phyloP scores from a whole-genome alignment of 2,329 filamentous ascomycete species.

The Sarocladiaceae sp. region DNA sequence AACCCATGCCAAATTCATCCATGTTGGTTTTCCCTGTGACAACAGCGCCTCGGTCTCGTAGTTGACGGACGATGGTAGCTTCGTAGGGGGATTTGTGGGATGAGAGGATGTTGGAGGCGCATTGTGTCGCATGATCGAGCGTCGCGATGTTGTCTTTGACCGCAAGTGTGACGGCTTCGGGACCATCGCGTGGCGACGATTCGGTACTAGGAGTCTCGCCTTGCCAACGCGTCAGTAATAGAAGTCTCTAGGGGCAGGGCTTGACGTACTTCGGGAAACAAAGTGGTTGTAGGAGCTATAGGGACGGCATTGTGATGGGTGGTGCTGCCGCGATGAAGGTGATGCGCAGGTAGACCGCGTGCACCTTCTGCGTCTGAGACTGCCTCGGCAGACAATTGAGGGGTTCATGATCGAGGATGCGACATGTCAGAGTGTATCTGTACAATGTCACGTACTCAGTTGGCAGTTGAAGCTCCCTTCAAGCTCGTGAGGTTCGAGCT shows the following conservation, averaged over 20 bases:
- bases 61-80: conserved; percentile 68
- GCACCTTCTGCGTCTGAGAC: not conserved
- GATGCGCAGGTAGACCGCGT: not conserved
- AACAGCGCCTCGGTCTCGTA: conserved; percentile 56
- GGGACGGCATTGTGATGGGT: not conserved
- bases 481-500: too few relatives aligned
- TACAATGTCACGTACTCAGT: not conserved
- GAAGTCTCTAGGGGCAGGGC: not conserved
- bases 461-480: not conserved
- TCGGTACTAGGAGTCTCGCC: not conserved
- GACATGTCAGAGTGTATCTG: not conserved
- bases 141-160: conserved; percentile 77
- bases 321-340: not conserved
- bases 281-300: conserved; percentile 5
- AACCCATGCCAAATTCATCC: conserved; percentile 96
- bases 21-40: conserved; percentile 81
- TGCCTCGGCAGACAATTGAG: not conserved
- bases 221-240: not conserved
- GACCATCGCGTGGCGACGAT: not conserved
- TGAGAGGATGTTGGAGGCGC: conserved; percentile 69
- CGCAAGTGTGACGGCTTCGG: conserved; percentile 43
- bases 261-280: not conserved
- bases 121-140: conserved; percentile 64
- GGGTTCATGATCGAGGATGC: not conserved
- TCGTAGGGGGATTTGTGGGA: conserved; percentile 70